Base-by-base conservation (phyloP, 192 early-diverging fungal genomes). In the Diversispora epigaea region DNA sequence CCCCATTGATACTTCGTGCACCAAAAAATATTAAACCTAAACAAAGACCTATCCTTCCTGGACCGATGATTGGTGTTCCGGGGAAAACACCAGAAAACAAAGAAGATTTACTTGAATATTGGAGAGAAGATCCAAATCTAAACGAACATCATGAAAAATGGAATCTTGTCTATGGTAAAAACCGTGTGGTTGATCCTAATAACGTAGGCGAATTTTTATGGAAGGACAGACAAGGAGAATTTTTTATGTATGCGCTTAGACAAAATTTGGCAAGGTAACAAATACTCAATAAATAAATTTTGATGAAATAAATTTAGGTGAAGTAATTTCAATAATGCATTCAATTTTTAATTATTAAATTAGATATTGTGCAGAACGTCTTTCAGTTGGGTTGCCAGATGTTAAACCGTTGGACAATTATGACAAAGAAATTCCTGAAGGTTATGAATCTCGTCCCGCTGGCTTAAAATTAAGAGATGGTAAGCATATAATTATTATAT, bases 101-200 rank as follows among this genome's bases (percentile, higher is more conserved):
- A 21, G 19, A 58, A 58, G 4, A 58, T 21, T 10, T 22, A 6
- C 19, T 22, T 22, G 57, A 58, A 21, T 58, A 22, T 25, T 58
- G 57, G 57, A 17, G 22, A 21, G 57, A 58, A 58, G 57, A 58
- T 58, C 57, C 57, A 25, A 58, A 58, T 58, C 22, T 58, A 3
- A 58, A 58, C 3, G 57, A 58, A 58, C 57, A 58, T 58, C 57
- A 58, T 58, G 57, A 58, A 22, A 17, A 58, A 21, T 58, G 57
- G 57, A 19, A 58, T 25, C n/a, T 58, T 21, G 19, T 58, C 14
- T 58, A 58, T 19, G 9, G n/a, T 58, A 10, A 25, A 21, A 4
- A 25, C 9, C 19, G 17, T 19, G 5, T 25, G 4, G n/a, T 6
- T 58, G 57, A 58, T 22, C 57, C 57, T 25, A 19, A 3, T 58